Evolutionary conservation across 495 filamentous ascomycete species (phyloP), one percentile per base, ranked within the genome.

Genomic region (Podospora didyma): DNA sequence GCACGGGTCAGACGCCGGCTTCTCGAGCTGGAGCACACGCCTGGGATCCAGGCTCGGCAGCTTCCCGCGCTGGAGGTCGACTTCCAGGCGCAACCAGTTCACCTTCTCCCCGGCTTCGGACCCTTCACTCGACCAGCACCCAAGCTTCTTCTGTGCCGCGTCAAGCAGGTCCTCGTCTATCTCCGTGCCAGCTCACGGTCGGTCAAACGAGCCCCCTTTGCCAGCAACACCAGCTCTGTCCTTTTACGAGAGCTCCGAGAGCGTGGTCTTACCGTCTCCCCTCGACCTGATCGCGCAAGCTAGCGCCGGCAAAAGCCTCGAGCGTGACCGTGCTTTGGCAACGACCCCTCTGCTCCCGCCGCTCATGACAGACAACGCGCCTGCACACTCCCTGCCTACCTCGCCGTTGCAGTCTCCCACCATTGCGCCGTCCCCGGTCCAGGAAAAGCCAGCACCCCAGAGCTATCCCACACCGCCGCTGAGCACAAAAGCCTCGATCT

Each of bases 331-430:
- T 42, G 76, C 75, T 14, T 78, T 86, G 57, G 86, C 89, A 0
- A 86, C 86, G 4, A 96, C 92, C 2, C 92, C 92, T 5, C 76
- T 96, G 11, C 78, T 96, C 0, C 90, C 91, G 2, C 91, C 92
- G 0, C 75, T 95, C 47, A 79, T 92, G 73, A 84, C 83, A 39
- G 82, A 86, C 35, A 48, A 53, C 6, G 51, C 71, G 57, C 62
- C 60, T 61, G 51, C 49, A 49, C 76, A 60, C 51, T 69, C 76
- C 26, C 53, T 82, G 41, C 78, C 88, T 7, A 78, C 86, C 49
- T 94, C 91, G 3, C 90, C 91, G 2, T 72, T 96, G 42, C 89
- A 94, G 64, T 96, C 92, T 0, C 90, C 92, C 0, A 87, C 84
- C n/a, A 54, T 79, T 23, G 69, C 73, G 7, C 68, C 66, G 1